These are phyloP conservation scores for Phanerochaete carnosa DNA, from an alignment of 768 basidiomycete species.

Conservation along the genomic window DNA sequence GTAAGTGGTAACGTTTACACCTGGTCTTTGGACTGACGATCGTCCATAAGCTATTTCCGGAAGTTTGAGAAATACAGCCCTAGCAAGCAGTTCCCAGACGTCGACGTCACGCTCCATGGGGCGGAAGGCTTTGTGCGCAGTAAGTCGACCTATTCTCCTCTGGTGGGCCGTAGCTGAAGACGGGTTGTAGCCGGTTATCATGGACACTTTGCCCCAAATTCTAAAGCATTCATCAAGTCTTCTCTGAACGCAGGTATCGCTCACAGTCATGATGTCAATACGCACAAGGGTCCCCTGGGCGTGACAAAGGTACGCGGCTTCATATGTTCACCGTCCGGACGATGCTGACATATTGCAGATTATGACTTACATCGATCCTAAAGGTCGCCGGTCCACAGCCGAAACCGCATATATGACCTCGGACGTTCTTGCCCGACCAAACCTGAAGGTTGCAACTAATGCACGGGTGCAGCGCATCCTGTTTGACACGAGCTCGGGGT, in stretches of 20 bases:
- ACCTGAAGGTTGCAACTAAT: conserved; percentile 57
- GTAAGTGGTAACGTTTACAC: conserved; percentile 27
- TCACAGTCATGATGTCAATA: conserved; percentile 54
- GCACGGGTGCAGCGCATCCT: conserved; percentile 58
- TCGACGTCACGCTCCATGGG: conserved; percentile 46
- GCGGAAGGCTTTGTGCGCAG: conserved; percentile 49
- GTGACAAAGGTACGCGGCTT: conserved; percentile 50
- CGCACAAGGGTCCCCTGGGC: conserved; percentile 52
- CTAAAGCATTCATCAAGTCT: conserved; percentile 52
- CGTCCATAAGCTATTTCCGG: conserved; percentile 51
- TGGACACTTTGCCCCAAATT: conserved; percentile 41
- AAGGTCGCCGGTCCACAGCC: conserved; percentile 53
- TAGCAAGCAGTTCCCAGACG: conserved; percentile 45
- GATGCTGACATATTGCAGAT: conserved; percentile 30
- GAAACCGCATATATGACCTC: conserved; percentile 67
- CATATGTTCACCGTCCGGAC: background rate
- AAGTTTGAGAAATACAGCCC: conserved; percentile 65
- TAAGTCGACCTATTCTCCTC: conserved; percentile 12
- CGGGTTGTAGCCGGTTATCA: conserved; percentile 48
- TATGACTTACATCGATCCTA: conserved; percentile 59
- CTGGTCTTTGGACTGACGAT: background rate
- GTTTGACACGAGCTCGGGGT: conserved; percentile 38
- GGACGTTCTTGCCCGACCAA: conserved; percentile 59
- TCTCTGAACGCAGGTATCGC: conserved; percentile 51
- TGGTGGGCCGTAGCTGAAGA: too few relatives aligned